A percentile compares a stretch with the other conserved stretches of the same genome.
Evolutionary conservation across 2,329 filamentous ascomycete species (phyloP).

Genomic region (Fusarium sp.): DNA sequence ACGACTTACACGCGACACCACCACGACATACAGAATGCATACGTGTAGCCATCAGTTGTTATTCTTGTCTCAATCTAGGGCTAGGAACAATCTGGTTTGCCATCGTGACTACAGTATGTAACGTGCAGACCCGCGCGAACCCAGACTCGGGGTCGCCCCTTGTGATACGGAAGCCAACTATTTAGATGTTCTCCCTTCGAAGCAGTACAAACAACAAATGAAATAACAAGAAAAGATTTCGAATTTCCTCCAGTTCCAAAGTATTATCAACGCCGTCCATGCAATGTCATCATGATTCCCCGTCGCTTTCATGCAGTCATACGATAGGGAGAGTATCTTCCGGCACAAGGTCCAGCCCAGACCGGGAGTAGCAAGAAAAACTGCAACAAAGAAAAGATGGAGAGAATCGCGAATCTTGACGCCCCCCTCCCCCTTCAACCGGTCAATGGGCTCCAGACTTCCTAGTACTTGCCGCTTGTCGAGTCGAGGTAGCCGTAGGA

Average conservation of each 20-base stretch:
- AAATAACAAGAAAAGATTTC: constrained; percentile 20
- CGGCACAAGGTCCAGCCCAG: constrained; percentile 41
- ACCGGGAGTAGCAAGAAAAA: constrained; percentile 35
- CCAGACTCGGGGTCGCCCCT: constrained; percentile 12
- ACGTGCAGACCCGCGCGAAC: constrained; percentile 9
- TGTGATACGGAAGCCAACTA: constrained; percentile 3
- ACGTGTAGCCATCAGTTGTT: constrained; percentile 23
- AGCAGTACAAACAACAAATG: constrained; percentile 22
- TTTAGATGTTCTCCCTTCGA: constrained; percentile 5
- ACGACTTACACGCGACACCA: neutral
- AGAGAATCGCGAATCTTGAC: neutral
- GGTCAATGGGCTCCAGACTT: constrained; percentile 28
- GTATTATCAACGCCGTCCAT: constrained; percentile 26
- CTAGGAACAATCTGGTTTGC: constrained; percentile 32
- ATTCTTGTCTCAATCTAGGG: constrained; percentile 31
- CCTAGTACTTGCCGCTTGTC: constrained; percentile 39
- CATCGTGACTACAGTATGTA: constrained; percentile 35
- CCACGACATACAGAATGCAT: neutral
- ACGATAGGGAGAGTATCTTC: constrained; percentile 35
- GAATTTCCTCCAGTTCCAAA: constrained; percentile 33
- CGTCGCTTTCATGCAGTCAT: constrained; percentile 37
- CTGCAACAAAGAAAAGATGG: constrained; percentile 17
- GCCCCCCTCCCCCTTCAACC: constrained; percentile 10
- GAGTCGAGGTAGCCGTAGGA: constrained; percentile 50
- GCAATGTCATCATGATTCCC: constrained; percentile 8